Conservation (phyloP, 148 eudicot genomes). For the Dysphania ambrosioides region DNA sequence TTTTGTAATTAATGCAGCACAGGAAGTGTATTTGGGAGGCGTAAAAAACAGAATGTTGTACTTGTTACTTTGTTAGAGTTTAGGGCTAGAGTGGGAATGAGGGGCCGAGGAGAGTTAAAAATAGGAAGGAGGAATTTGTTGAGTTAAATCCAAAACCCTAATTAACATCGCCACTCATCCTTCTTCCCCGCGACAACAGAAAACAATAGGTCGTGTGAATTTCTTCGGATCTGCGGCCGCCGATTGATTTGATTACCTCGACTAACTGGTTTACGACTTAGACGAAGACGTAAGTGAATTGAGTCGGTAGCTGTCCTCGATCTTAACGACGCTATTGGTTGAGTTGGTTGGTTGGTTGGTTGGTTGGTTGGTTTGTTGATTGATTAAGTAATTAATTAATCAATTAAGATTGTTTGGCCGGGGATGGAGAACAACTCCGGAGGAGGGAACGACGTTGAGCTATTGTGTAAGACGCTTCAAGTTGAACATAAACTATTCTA, state of each 20-base stretch:
- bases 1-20: too few species aligned
- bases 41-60: constrained; percentile 5
- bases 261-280: too few species aligned
- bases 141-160: not conserved
- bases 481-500: constrained; percentile 95
- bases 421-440: constrained; percentile 58
- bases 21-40: constrained; percentile 9
- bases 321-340: too few species aligned
- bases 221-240: constrained; percentile 1
- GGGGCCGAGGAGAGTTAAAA: not conserved
- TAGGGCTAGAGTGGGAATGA: too few species aligned
- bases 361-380: not conserved
- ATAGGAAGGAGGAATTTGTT: not conserved
- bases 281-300: too few species aligned
- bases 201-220: too few species aligned
- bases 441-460: constrained; percentile 73
- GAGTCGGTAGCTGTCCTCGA: too few species aligned
- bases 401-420: not conserved
- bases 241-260: not conserved
- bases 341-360: not conserved
- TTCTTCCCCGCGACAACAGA: too few species aligned
- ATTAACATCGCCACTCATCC: not conserved
- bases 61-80: not conserved
- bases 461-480: constrained; percentile 83
- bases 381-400: not conserved